A percentile compares a stretch with the other conserved stretches of the same genome.
Evolutionary conservation across 106 monocot species (phyloP).

Genomic region (Dioscorea alata): DNA sequence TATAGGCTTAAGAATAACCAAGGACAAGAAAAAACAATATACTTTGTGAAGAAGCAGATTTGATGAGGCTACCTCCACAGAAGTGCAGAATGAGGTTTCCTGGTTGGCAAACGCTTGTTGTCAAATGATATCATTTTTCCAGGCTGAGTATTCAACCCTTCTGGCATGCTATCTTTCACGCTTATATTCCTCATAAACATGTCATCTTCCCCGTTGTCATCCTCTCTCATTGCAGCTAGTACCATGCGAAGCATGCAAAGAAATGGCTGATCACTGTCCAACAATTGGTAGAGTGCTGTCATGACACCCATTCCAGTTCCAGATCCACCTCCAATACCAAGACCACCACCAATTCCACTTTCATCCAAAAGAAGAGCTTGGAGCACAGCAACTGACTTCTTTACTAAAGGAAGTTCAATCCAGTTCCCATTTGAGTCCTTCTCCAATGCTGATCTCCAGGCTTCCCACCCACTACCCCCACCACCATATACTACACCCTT

Average conservation of each 20-base stretch:
- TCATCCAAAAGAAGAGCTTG: constrained; percentile 91
- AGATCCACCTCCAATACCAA: constrained; percentile 86
- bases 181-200: constrained; percentile 57
- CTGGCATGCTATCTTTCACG: constrained; percentile 61
- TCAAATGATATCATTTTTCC: constrained; percentile 29
- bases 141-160: constrained; percentile 44
- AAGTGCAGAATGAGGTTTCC: constrained; percentile 81
- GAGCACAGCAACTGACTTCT: constrained; percentile 85
- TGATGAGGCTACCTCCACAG: constrained; percentile 74
- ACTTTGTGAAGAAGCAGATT: background rate
- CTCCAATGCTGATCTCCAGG: constrained; percentile 73
- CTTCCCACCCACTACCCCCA: constrained; percentile 88
- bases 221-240: constrained; percentile 89
- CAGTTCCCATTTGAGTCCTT: constrained; percentile 75
- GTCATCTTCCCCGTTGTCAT: constrained; percentile 77
- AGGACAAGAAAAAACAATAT: background rate
- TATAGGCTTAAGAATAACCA: background rate
- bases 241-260: constrained; percentile 92
- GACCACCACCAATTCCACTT: constrained; percentile 78
- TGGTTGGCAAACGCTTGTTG: constrained; percentile 41
- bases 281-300: constrained; percentile 73
- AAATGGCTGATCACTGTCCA: constrained; percentile 98
- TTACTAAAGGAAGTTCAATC: constrained; percentile 86
- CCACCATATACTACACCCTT: constrained; percentile 59
- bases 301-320: constrained; percentile 86